These are phyloP conservation scores for Aegilops bicornis DNA, from an alignment of 176 grass and related monocot genomes.

Conservation along the genomic window DNA sequence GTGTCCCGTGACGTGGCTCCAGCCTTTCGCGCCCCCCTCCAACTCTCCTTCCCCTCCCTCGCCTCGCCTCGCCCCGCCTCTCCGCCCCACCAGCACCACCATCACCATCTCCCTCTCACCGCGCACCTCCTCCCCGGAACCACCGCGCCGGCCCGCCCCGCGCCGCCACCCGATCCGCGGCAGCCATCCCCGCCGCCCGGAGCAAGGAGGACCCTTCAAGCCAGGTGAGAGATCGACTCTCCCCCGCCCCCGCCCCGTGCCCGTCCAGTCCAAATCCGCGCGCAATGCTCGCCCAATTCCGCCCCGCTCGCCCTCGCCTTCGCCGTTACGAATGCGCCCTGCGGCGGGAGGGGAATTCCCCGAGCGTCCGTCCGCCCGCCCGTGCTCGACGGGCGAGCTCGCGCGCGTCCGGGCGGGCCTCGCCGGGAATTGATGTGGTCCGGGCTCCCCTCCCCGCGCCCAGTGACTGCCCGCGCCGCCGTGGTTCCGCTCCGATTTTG, in stretches of 20 bases:
- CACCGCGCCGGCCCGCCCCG: neutral
- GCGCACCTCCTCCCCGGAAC: conserved; percentile 1
- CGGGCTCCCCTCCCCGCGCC: neutral
- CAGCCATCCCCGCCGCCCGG: neutral
- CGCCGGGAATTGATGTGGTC: neutral
- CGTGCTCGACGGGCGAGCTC: too few species aligned
- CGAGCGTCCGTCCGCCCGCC: too few species aligned
- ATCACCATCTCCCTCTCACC: neutral
- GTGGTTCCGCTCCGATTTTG: neutral
- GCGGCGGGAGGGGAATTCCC: neutral
- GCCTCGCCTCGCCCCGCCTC: neutral
- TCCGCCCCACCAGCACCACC: neutral
- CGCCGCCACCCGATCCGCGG: neutral
- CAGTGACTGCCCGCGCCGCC: neutral
- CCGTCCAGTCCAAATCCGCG: neutral
- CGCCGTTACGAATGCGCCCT: neutral
- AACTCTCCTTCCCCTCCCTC: neutral
- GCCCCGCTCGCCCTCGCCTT: neutral
- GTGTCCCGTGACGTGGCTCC: conserved; percentile 78
- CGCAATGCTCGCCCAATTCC: conserved; percentile 41
- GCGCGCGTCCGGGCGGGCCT: too few species aligned
- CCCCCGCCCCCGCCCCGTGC: neutral
- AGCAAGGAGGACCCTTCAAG: too few species aligned
- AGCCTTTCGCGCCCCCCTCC: conserved; percentile 43
- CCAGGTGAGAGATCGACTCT: conserved; percentile 6